Percentiles rank a stretch among this genome's conserved stretches.
Conservation (phyloP, 2,329 filamentous ascomycete genomes). For the Aspergillus pseudoterreus region DNA sequence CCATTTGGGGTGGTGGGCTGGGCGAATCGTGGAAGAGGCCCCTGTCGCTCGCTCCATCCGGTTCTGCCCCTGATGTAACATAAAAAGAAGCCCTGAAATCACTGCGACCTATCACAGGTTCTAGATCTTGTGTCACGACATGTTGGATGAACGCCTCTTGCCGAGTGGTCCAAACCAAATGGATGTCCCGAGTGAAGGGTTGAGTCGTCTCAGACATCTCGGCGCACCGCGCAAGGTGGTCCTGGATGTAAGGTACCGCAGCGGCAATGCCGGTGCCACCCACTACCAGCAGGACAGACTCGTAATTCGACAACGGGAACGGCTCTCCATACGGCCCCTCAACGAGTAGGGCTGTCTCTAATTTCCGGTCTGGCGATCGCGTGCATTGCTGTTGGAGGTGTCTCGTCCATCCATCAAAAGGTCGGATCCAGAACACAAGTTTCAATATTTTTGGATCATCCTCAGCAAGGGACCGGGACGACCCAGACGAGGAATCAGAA, state of each 20-base stretch:
- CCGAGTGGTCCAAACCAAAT: conserved; percentile 32
- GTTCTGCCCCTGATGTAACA: conserved; percentile 14
- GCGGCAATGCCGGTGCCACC: conserved; percentile 31
- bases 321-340: conserved; percentile 51
- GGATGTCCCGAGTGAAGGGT: conserved; percentile 24
- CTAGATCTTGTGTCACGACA: conserved; percentile 25
- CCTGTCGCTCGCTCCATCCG: too few species aligned
- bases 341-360: conserved; percentile 39
- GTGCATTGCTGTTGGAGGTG: conserved; percentile 40
- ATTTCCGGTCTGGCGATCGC: conserved; percentile 18
- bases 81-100: conserved; percentile 32
- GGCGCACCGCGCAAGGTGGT: conserved; percentile 23
- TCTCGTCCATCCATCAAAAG: conserved; percentile 50
- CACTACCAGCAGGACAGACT: conserved; percentile 52
- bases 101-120: conserved; percentile 19
- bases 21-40: background rate
- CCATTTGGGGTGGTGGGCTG: background rate
- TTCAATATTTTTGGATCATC: conserved; percentile 14
- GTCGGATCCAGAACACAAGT: conserved; percentile 49
- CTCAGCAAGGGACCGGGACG: background rate
- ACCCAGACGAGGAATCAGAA: conserved; percentile 8
- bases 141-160: conserved; percentile 29
- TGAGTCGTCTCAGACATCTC: conserved; percentile 7
- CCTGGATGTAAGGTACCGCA: conserved; percentile 46
- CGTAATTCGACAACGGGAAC: conserved; percentile 40